A percentile compares a stretch with the other conserved stretches of the same genome.
Evolutionary conservation across 228 moss, liverwort and hornwort species (phyloP).

Genomic region (Sphagnum fallax): DNA sequence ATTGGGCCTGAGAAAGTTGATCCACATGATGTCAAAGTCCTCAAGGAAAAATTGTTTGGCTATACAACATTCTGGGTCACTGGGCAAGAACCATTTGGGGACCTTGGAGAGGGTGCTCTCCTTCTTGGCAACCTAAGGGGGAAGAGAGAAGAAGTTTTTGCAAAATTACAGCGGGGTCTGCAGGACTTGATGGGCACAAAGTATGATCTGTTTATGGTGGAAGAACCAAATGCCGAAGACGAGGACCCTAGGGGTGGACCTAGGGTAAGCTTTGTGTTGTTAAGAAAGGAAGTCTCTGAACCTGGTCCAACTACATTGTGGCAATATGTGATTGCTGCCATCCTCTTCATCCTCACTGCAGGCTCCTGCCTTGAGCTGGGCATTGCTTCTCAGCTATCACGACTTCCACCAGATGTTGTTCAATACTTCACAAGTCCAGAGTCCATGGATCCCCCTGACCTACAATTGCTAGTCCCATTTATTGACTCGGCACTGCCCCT

Average conservation of each 20-base stretch:
- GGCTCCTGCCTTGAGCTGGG: constrained; percentile 90
- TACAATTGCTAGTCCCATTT: constrained; percentile 78
- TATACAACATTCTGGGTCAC: constrained; percentile 93
- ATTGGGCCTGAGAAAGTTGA: constrained; percentile 95
- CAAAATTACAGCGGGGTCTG: constrained; percentile 59
- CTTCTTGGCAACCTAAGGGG: constrained; percentile 83
- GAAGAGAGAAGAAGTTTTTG: constrained; percentile 79
- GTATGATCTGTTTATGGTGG: constrained; percentile 95
- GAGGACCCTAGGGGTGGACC: constrained; percentile 94
- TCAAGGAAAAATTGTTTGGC: constrained; percentile 83
- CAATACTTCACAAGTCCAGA: constrained; percentile 90
- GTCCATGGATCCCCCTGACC: constrained; percentile 72
- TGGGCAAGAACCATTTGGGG: constrained; percentile 87
- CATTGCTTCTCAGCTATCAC: constrained; percentile 83
- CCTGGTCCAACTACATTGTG: constrained; percentile 81
- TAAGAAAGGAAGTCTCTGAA: constrained; percentile 80
- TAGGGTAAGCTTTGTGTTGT: constrained; percentile 86
- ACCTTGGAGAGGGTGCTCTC: constrained; percentile 76
- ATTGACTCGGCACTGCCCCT: constrained; percentile 86
- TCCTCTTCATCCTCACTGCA: constrained; percentile 68
- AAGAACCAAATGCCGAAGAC: constrained; percentile 87
- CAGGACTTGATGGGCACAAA: constrained; percentile 64
- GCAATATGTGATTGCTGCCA: constrained; percentile 79
- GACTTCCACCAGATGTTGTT: constrained; percentile 85
- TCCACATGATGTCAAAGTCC: constrained; percentile 67